These are phyloP conservation scores for Penicillium occitanis DNA, from an alignment of 2,329 filamentous ascomycete genomes.

Conservation along the genomic window DNA sequence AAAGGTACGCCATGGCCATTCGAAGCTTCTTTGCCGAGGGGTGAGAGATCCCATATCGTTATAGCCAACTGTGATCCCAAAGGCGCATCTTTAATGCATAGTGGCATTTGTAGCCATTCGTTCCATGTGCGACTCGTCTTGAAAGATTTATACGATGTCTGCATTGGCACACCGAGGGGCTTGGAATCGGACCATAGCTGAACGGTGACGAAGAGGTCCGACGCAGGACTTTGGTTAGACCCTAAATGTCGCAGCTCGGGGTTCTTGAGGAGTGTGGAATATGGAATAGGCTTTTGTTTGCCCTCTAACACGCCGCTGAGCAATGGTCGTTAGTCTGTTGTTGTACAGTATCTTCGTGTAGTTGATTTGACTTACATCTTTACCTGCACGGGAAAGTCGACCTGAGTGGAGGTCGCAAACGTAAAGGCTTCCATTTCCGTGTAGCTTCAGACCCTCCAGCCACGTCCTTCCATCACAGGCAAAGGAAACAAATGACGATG, in stretches of 20 bases:
- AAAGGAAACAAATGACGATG: not conserved
- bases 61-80: slow-evolving; percentile 81
- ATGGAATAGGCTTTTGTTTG: slow-evolving; percentile 70
- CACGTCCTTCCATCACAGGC: slow-evolving; percentile 7
- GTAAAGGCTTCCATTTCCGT: slow-evolving; percentile 85
- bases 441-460: not conserved
- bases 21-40: slow-evolving; percentile 67
- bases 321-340: slow-evolving; percentile 16
- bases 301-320: slow-evolving; percentile 72
- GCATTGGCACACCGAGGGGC: slow-evolving; percentile 83
- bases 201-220: slow-evolving; percentile 87
- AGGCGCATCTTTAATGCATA: slow-evolving; percentile 79
- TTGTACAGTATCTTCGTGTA: not conserved
- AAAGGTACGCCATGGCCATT: slow-evolving; percentile 83
- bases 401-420: slow-evolving; percentile 83
- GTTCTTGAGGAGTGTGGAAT: slow-evolving; percentile 73
- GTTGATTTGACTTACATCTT: slow-evolving; percentile 53
- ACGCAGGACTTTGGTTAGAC: slow-evolving; percentile 77
- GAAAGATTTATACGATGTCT: slow-evolving; percentile 91
- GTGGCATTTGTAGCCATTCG: slow-evolving; percentile 88
- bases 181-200: slow-evolving; percentile 97
- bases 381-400: slow-evolving; percentile 68
- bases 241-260: slow-evolving; percentile 83
- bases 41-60: slow-evolving; percentile 92
- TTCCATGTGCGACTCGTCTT: slow-evolving; percentile 76